Conservation (phyloP, 495 filamentous ascomycete species). For the Penicillium ochrochloron region DNA sequence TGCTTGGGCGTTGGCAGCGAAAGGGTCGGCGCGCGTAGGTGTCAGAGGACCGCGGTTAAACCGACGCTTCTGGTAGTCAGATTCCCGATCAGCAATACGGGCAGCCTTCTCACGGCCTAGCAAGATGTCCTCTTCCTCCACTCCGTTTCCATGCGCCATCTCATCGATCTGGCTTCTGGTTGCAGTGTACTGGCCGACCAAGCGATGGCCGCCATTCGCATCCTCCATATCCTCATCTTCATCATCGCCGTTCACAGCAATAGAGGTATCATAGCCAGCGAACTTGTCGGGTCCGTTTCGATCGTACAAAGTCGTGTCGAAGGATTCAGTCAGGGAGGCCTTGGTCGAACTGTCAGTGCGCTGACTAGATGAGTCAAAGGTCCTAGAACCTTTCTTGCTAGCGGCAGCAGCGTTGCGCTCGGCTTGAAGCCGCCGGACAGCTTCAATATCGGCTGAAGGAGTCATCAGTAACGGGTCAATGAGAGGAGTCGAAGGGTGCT, state of each 20-base stretch:
- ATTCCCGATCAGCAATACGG: slow-evolving; percentile 89
- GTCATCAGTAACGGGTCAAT: slow-evolving; percentile 32
- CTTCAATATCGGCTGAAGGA: slow-evolving; percentile 73
- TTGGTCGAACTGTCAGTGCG: slow-evolving; percentile 91
- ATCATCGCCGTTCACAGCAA: slow-evolving; percentile 80
- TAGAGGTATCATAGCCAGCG: slow-evolving; percentile 87
- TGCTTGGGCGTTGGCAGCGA: slow-evolving; percentile 74
- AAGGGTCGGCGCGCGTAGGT: slow-evolving; percentile 87
- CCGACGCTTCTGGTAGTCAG: slow-evolving; percentile 95
- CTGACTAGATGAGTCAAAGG: slow-evolving; percentile 84
- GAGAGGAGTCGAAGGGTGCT: slow-evolving; percentile 28
- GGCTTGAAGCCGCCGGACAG: slow-evolving; percentile 79
- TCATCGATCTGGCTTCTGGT: slow-evolving; percentile 90
- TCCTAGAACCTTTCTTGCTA: slow-evolving; percentile 83
- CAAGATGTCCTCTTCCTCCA: slow-evolving; percentile 91
- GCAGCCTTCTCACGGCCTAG: slow-evolving; percentile 85
- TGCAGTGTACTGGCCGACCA: slow-evolving; percentile 97
- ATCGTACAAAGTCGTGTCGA: slow-evolving; percentile 93
- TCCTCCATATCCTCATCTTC: slow-evolving; percentile 72
- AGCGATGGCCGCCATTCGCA: slow-evolving; percentile 70
- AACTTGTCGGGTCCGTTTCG: slow-evolving; percentile 79
- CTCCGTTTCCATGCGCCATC: slow-evolving; percentile 81
- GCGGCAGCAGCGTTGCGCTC: slow-evolving; percentile 89
- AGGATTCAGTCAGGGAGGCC: slow-evolving; percentile 90
- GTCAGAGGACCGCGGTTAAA: slow-evolving; percentile 81